Evolutionary conservation across 164 flowering plant species (phyloP).

Genomic region (Annona cherimola): DNA sequence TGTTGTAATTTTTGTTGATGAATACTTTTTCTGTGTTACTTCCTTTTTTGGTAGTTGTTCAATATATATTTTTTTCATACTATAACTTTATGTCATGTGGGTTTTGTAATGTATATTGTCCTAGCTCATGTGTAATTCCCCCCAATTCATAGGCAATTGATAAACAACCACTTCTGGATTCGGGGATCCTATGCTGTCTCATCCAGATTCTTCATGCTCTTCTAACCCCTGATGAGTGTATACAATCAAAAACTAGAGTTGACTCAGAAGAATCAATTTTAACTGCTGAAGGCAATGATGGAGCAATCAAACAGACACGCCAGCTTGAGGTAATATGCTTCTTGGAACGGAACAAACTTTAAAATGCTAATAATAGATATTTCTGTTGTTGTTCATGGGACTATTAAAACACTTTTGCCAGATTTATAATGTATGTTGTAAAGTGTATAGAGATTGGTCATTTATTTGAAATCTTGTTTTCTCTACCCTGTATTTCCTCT

Average conservation of each 20-base stretch:
- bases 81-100: neutral
- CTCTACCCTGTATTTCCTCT: too few species aligned
- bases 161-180: conserved; percentile 94
- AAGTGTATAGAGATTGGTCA: too few species aligned
- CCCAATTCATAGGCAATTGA: conserved; percentile 67
- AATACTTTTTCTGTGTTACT: neutral
- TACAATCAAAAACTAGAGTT: conserved; percentile 19
- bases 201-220: conserved; percentile 83
- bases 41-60: neutral
- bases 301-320: conserved; percentile 35
- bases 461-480: too few species aligned
- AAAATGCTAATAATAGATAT: too few species aligned
- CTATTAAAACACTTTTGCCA: too few species aligned
- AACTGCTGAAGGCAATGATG: conserved; percentile 22
- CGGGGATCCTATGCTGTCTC: conserved; percentile 96
- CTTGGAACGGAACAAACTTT: neutral
- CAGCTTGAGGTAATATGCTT: conserved; percentile 69
- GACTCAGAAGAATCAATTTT: conserved; percentile 23
- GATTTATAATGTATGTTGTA: too few species aligned
- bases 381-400: too few species aligned
- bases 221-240: conserved; percentile 44
- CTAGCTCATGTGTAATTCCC: neutral
- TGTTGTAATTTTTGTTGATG: neutral
- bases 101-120: neutral
- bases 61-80: neutral